A percentile compares a stretch with the other conserved stretches of the same genome.
Evolutionary conservation across 305 asterid genomes (phyloP).

Genomic region (Lippia alba): DNA sequence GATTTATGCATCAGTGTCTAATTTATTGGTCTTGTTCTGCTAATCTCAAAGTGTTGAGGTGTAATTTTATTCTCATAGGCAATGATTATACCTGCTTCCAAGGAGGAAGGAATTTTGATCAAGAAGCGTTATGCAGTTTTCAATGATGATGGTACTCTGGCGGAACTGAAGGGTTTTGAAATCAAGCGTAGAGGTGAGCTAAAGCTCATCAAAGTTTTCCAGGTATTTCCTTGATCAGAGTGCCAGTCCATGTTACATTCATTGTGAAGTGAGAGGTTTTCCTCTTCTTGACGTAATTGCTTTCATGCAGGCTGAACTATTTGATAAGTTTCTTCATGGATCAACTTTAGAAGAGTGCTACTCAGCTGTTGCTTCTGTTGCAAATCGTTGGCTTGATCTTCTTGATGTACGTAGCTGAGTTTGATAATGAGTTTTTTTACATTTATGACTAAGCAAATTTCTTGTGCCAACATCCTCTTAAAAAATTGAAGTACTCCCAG

Average conservation of each 20-base stretch:
- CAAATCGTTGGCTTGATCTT: constrained; percentile 98
- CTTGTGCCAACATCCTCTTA: constrained; percentile 1
- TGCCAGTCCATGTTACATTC: constrained; percentile 23
- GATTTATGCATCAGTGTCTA: constrained; percentile 32
- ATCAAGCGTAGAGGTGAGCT: constrained; percentile 99
- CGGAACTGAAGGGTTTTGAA: constrained; percentile 99
- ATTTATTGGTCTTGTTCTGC: constrained; percentile 37
- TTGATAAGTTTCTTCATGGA: constrained; percentile 94
- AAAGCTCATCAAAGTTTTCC: constrained; percentile 99
- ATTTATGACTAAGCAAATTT: constrained; percentile 24
- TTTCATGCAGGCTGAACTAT: constrained; percentile 90
- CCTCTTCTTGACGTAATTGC: constrained; percentile 29
- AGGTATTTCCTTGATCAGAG: constrained; percentile 55
- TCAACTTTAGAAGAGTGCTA: constrained; percentile 92
- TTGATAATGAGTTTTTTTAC: constrained; percentile 28
- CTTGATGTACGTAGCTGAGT: constrained; percentile 76
- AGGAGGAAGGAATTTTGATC: constrained; percentile 99
- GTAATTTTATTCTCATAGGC: constrained; percentile 57
- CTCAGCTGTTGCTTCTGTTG: constrained; percentile 95
- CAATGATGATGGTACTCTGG: constrained; percentile 97
- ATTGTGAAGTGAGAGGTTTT: constrained; percentile 25
- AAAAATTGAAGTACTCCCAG: constrained; percentile 17
- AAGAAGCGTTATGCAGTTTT: constrained; percentile 99
- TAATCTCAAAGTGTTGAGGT: constrained; percentile 27
- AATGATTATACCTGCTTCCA: constrained; percentile 98